phyloP scores from a whole-genome alignment of 129 eudicot genomes.

The Chrysanthemum lavandulifolium region DNA sequence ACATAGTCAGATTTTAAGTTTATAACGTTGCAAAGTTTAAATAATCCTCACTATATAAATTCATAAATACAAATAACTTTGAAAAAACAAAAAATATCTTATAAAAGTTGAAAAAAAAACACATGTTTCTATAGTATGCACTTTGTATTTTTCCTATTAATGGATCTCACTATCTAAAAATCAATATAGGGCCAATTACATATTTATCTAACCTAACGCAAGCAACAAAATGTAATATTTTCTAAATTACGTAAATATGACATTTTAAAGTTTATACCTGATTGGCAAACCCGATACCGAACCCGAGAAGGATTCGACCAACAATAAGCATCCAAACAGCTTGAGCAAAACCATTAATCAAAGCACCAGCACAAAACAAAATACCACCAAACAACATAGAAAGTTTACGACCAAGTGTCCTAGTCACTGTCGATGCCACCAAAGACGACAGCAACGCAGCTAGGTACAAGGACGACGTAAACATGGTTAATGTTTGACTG shows the following conservation, averaged over 20 bases:
- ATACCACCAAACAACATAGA: conserved; percentile 80
- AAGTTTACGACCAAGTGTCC: conserved; percentile 68
- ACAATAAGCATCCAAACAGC: conserved; percentile 75
- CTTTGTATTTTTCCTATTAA: neutral
- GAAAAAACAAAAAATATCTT: too few species aligned
- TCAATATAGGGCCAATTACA: neutral
- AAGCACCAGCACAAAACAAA: conserved; percentile 76
- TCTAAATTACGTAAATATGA: neutral
- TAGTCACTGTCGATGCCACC: conserved; percentile 79
- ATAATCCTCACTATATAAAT: too few species aligned
- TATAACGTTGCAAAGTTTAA: too few species aligned
- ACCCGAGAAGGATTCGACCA: conserved; percentile 89
- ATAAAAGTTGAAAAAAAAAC: too few species aligned
- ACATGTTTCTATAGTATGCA: too few species aligned
- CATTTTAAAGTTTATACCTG: conserved; percentile 45
- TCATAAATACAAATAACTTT: too few species aligned
- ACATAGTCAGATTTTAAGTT: too few species aligned
- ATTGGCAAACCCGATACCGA: conserved; percentile 91
- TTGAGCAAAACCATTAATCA: conserved; percentile 71
- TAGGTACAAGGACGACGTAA: conserved; percentile 84
- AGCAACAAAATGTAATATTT: too few species aligned
- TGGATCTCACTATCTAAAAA: neutral
- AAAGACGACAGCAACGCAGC: conserved; percentile 77
- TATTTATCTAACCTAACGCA: too few species aligned
- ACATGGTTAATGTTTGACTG: conserved; percentile 69